These are phyloP conservation scores for Rhododendron vialii DNA, from an alignment of 148 eudicot species.

Conservation along the genomic window DNA sequence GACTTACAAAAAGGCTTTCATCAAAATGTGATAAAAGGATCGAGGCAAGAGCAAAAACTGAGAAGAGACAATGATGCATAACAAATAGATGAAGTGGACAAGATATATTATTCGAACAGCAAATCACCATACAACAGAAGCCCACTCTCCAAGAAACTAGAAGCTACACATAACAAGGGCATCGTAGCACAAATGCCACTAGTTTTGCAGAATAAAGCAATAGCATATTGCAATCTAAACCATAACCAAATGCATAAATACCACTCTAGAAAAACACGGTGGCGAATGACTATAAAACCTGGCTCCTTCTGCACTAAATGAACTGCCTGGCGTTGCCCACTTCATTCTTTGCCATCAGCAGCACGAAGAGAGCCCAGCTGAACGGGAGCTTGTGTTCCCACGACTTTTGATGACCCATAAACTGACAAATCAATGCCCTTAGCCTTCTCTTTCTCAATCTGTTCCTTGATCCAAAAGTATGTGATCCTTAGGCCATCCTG, in stretches of 20 bases:
- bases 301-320: background rate
- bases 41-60: background rate
- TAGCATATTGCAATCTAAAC: slow-evolving; percentile 6
- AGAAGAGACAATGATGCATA: background rate
- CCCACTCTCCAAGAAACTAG: background rate
- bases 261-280: slow-evolving; percentile 3
- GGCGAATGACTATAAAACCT: background rate
- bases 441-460: slow-evolving; percentile 81
- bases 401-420: slow-evolving; percentile 92
- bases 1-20: background rate
- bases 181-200: background rate
- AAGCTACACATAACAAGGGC: background rate
- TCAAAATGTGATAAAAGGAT: background rate
- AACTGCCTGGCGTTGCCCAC: background rate
- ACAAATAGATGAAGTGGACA: background rate
- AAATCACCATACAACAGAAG: background rate
- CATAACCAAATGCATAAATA: background rate
- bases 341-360: slow-evolving; percentile 93
- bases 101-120: background rate
- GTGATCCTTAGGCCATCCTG: slow-evolving; percentile 94
- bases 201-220: background rate
- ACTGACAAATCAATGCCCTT: slow-evolving; percentile 54
- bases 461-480: slow-evolving; percentile 93
- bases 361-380: slow-evolving; percentile 92
- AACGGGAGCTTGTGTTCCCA: slow-evolving; percentile 90